Percentiles rank a stretch among this genome's conserved stretches.
These are phyloP conservation scores for Pyricularia sp. DNA, from an alignment of 2,329 filamentous ascomycete genomes.

Conservation along the genomic window DNA sequence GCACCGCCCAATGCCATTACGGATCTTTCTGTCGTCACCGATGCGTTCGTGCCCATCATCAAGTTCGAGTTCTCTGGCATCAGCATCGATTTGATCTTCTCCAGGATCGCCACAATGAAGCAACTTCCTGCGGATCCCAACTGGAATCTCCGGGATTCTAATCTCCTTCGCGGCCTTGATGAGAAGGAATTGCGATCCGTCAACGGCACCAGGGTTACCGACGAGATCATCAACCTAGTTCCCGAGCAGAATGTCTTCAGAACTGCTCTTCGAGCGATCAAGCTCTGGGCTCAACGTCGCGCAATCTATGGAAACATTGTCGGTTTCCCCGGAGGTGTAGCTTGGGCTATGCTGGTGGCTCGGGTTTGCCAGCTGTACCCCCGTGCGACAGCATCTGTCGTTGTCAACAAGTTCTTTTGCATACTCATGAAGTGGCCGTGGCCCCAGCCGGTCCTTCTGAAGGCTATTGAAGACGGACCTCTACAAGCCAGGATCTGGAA, in stretches of 20 bases:
- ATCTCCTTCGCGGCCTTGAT: conserved; percentile 71
- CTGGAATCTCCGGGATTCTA: conserved; percentile 69
- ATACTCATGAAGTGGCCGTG: conserved; percentile 87
- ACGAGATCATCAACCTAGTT: conserved; percentile 79
- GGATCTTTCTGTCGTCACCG: conserved; percentile 72
- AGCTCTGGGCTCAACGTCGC: conserved; percentile 87
- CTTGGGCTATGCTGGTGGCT: conserved; percentile 96
- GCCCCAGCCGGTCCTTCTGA: conserved; percentile 86
- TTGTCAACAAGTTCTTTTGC: conserved; percentile 88
- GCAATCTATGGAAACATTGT: conserved; percentile 94
- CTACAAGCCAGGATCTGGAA: conserved; percentile 88
- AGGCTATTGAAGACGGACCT: conserved; percentile 70
- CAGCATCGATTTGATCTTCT: conserved; percentile 89
- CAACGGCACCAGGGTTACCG: conserved; percentile 88
- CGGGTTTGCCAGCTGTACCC: conserved; percentile 94
- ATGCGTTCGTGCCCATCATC: conserved; percentile 93
- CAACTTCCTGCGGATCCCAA: conserved; percentile 55
- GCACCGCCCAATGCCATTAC: conserved; percentile 67
- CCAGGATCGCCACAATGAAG: conserved; percentile 55
- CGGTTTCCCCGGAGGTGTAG: conserved; percentile 91
- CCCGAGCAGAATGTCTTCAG: conserved; percentile 85
- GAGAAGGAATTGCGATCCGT: conserved; percentile 78
- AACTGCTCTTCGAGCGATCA: conserved; percentile 79
- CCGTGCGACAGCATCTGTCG: conserved; percentile 74
- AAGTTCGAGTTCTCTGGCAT: conserved; percentile 87